Base-by-base conservation (phyloP, 768 basidiomycete genomes). In the Tubosaeta sp. region DNA sequence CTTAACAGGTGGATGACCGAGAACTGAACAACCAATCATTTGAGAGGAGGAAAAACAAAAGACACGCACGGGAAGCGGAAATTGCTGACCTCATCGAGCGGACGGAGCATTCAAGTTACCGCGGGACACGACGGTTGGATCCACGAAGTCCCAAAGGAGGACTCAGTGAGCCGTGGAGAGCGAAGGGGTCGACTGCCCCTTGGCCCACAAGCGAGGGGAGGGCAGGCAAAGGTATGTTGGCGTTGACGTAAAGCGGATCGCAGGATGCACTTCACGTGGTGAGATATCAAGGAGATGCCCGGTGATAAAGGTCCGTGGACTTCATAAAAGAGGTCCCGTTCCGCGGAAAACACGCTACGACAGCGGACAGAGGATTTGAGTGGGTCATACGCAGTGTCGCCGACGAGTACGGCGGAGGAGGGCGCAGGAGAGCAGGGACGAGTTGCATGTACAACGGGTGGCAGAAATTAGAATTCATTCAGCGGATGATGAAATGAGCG, bases 171-270 rank as follows among this genome's bases (percentile, higher is more conserved):
- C 65, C 63, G 65, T 66, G 65, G 65, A 63, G 61, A 66, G 58
- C 26, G 48, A 55, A 46, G 33, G 50, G 46, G 50, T 49, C 47
- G 44, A 58, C 10, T 51, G 53, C 57, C 65, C 59, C 58, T 60
- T 60, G 56, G 56, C 60, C 63, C 64, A 61, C 58, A 67, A 65
- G 63, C 65, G 65, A 66, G 52, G 44, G 22, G 52, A 55, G 57
- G 63, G 65, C 65, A 66, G 65, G 65, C 48, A 61, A 53, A 43
- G 59, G 65, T 59, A 61, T 67, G 65, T 61, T 55, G 45, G 5
- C 35, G 46, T 57, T 66, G 65, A 66, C 65, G 65, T 66, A 63
- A 66, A 51, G 48, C 54, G 59, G 53, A 65, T 59, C 54, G 56
- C 54, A 54, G 47, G 43, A 45, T 54, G 60, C 39, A 52, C 2